Conservation (phyloP, 2,329 filamentous ascomycete species). For the Neobulgaria alba region DNA sequence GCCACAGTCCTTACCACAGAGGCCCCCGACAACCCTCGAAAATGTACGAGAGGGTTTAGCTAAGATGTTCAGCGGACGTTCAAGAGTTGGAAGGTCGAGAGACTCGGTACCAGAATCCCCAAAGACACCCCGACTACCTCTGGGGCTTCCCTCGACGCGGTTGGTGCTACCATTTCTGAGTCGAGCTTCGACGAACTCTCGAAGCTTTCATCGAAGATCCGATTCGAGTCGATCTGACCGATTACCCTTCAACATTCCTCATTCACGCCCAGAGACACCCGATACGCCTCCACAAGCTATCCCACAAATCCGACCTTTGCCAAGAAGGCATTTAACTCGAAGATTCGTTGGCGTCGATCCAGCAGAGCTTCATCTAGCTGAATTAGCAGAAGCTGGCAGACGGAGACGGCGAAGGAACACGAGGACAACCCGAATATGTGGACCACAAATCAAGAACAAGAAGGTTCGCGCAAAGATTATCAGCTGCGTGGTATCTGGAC, state of each 20-base stretch:
- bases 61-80: slow-evolving; percentile 22
- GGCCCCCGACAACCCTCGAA: slow-evolving; percentile 17
- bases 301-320: not conserved
- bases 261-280: slow-evolving; percentile 12
- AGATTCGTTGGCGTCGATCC: slow-evolving; percentile 37
- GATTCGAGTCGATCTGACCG: slow-evolving; percentile 9
- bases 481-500: slow-evolving; percentile 55
- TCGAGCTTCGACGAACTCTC: slow-evolving; percentile 32
- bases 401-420: slow-evolving; percentile 31
- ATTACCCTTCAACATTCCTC: slow-evolving; percentile 7
- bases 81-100: slow-evolving; percentile 13
- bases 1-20: slow-evolving; percentile 1
- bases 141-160: slow-evolving; percentile 33
- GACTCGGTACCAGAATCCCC: slow-evolving; percentile 30
- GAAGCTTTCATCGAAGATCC: slow-evolving; percentile 24
- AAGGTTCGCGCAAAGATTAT: slow-evolving; percentile 47
- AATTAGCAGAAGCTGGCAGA: slow-evolving; percentile 36
- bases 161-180: slow-evolving; percentile 35
- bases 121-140: slow-evolving; percentile 39
- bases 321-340: slow-evolving; percentile 11
- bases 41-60: slow-evolving; percentile 20
- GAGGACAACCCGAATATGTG: slow-evolving; percentile 22
- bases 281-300: not conserved
- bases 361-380: slow-evolving; percentile 39
- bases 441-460: slow-evolving; percentile 46